Evolutionary conservation across 306 rosid genomes (phyloP).

Genomic region (Leucaena leucocephala): DNA sequence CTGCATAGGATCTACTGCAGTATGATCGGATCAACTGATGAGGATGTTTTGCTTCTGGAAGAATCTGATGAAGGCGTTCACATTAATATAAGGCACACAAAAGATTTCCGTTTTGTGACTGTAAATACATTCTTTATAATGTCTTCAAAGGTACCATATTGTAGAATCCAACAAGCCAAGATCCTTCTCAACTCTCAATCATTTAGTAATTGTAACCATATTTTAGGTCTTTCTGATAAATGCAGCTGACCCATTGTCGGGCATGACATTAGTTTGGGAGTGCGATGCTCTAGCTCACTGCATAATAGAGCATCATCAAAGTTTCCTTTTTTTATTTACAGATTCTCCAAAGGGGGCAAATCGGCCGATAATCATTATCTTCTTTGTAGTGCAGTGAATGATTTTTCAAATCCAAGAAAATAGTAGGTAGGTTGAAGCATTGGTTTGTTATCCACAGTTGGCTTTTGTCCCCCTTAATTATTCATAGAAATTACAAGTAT

Average conservation of each 20-base stretch:
- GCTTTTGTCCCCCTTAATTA: conserved; percentile 1
- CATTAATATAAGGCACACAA: conserved; percentile 68
- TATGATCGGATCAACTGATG: conserved; percentile 89
- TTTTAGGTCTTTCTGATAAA: conserved; percentile 86
- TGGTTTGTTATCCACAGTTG: not conserved
- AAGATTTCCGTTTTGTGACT: conserved; percentile 78
- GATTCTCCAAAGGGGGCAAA: conserved; percentile 70
- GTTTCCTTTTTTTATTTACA: conserved; percentile 77
- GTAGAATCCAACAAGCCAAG: conserved; percentile 27
- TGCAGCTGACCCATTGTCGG: conserved; percentile 90
- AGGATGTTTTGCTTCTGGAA: conserved; percentile 76
- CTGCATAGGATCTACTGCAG: conserved; percentile 71
- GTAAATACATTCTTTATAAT: conserved; percentile 66
- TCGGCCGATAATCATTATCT: conserved; percentile 80
- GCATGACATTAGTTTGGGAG: conserved; percentile 84
- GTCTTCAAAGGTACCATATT: conserved; percentile 74
- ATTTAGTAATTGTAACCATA: conserved; percentile 47
- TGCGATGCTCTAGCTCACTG: conserved; percentile 78
- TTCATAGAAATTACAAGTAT: conserved; percentile 2
- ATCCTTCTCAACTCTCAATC: conserved; percentile 33
- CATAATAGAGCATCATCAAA: conserved; percentile 82
- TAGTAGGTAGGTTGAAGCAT: conserved; percentile 76
- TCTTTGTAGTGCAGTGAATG: conserved; percentile 58
- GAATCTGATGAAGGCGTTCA: conserved; percentile 70
- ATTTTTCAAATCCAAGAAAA: conserved; percentile 58